Conservation (phyloP, 2,329 filamentous ascomycete genomes). For the Chaetomium sp. region DNA sequence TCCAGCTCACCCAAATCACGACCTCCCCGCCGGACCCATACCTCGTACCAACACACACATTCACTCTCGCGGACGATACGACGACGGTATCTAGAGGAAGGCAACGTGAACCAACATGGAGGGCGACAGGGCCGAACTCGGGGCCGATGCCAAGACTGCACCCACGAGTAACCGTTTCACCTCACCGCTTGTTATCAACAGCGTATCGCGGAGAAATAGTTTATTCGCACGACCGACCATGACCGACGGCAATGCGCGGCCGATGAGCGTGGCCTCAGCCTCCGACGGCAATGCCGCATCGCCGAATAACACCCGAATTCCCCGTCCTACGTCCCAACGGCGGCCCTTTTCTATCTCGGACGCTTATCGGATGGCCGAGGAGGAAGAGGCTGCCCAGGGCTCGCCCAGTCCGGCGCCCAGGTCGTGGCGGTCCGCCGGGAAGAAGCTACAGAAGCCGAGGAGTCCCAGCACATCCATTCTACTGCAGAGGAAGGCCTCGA, state of each 20-base stretch:
- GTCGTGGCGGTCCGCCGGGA: conserved; percentile 35
- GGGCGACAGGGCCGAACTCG: conserved; percentile 15
- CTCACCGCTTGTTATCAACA: conserved; percentile 33
- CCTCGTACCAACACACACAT: too few relatives aligned
- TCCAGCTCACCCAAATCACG: too few relatives aligned
- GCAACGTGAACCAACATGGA: conserved; percentile 21
- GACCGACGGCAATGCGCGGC: conserved; percentile 21
- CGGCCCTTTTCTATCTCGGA: conserved; percentile 35
- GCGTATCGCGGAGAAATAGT: conserved; percentile 34
- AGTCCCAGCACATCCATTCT: background rate
- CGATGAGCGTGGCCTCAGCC: conserved; percentile 22
- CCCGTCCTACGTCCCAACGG: conserved; percentile 20
- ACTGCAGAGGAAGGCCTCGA: background rate
- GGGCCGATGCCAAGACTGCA: conserved; percentile 14
- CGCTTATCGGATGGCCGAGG: conserved; percentile 33
- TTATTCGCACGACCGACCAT: conserved; percentile 30
- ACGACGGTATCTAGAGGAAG: too few relatives aligned
- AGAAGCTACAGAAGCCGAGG: conserved; percentile 12
- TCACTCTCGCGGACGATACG: too few relatives aligned
- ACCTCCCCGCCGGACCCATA: too few relatives aligned
- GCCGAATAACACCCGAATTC: conserved; percentile 26
- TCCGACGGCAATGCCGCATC: conserved; percentile 19
- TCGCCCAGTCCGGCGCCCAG: conserved; percentile 48
- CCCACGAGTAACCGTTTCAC: conserved; percentile 23
- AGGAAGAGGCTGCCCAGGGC: conserved; percentile 35